Evolutionary conservation across 345 rosid genomes (phyloP).

Genomic region (Gossypium turneri): DNA sequence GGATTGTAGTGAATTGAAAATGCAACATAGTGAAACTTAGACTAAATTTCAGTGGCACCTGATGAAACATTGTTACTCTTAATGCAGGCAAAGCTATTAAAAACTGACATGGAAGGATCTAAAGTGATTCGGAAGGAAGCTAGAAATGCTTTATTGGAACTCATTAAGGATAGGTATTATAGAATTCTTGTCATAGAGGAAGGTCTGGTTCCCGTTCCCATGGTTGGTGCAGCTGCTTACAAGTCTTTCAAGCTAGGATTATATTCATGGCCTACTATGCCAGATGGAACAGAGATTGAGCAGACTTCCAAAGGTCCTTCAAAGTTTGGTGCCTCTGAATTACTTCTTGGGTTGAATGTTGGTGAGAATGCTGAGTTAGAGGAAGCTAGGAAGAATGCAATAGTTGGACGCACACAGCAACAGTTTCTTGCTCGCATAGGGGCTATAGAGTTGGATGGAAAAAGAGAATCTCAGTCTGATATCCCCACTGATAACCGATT

Average conservation of each 20-base stretch:
- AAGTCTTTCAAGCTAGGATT: conserved; percentile 58
- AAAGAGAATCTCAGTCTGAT: conserved; percentile 37
- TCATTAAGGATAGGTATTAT: conserved; percentile 69
- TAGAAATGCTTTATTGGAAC: conserved; percentile 69
- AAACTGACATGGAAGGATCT: conserved; percentile 43
- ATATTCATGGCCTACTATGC: conserved; percentile 77
- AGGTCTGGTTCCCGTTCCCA: conserved; percentile 74
- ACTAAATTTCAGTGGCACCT: background rate
- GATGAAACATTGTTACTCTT: background rate
- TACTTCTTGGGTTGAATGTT: conserved; percentile 62
- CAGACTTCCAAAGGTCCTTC: conserved; percentile 53
- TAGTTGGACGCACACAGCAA: conserved; percentile 68
- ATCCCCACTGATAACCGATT: conserved; percentile 27
- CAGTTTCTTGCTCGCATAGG: conserved; percentile 85
- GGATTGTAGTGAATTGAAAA: background rate
- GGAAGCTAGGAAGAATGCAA: conserved; percentile 69
- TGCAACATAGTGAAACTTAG: background rate
- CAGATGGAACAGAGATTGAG: conserved; percentile 66
- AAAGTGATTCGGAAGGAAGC: conserved; percentile 67
- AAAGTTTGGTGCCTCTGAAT: conserved; percentile 70
- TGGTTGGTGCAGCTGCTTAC: conserved; percentile 74
- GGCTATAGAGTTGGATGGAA: conserved; percentile 66
- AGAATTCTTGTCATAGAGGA: conserved; percentile 78
- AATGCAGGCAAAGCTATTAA: conserved; percentile 55
- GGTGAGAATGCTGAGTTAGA: conserved; percentile 44